Evolutionary conservation across 2,329 filamentous ascomycete species (phyloP).

Genomic region (Huntiella moniliformis): DNA sequence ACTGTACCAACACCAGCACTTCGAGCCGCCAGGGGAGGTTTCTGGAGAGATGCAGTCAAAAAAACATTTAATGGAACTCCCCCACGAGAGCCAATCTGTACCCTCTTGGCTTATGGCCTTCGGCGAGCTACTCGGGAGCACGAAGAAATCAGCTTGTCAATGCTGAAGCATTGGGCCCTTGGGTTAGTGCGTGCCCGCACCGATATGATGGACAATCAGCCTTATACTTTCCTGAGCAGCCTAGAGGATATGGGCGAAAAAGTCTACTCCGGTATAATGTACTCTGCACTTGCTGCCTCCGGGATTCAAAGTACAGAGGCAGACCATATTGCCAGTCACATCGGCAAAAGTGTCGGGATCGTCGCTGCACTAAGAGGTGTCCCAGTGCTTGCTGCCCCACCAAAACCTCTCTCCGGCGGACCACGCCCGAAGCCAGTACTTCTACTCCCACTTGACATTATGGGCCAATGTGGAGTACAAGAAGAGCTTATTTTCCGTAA

Average conservation of each 20-base stretch:
- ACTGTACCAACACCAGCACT: slow-evolving; percentile 75
- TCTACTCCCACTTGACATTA: slow-evolving; percentile 71
- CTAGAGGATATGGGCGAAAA: slow-evolving; percentile 85
- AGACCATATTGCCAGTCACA: slow-evolving; percentile 85
- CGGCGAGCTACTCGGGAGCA: slow-evolving; percentile 15
- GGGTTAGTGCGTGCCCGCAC: slow-evolving; percentile 67
- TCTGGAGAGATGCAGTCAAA: slow-evolving; percentile 76
- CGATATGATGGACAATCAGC: slow-evolving; percentile 64
- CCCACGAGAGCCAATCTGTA: slow-evolving; percentile 77
- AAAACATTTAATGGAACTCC: slow-evolving; percentile 60
- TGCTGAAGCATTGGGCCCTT: slow-evolving; percentile 53
- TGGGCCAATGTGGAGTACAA: slow-evolving; percentile 61
- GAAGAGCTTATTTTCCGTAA: slow-evolving; percentile 81
- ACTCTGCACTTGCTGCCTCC: slow-evolving; percentile 63
- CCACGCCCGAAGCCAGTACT: slow-evolving; percentile 32
- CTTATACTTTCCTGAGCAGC: slow-evolving; percentile 52
- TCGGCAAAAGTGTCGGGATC: slow-evolving; percentile 87
- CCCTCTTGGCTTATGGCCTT: slow-evolving; percentile 52
- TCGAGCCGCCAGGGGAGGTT: slow-evolving; percentile 76
- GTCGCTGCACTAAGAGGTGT: slow-evolving; percentile 70
- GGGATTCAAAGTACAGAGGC: slow-evolving; percentile 66
- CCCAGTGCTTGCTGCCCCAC: slow-evolving; percentile 50
- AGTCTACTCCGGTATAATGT: slow-evolving; percentile 84
- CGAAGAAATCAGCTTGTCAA: slow-evolving; percentile 13
- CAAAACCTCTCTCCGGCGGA: slow-evolving; percentile 1